Base-by-base conservation (phyloP, 1,284 basidiomycete species). In the Pascua guehoae region DNA sequence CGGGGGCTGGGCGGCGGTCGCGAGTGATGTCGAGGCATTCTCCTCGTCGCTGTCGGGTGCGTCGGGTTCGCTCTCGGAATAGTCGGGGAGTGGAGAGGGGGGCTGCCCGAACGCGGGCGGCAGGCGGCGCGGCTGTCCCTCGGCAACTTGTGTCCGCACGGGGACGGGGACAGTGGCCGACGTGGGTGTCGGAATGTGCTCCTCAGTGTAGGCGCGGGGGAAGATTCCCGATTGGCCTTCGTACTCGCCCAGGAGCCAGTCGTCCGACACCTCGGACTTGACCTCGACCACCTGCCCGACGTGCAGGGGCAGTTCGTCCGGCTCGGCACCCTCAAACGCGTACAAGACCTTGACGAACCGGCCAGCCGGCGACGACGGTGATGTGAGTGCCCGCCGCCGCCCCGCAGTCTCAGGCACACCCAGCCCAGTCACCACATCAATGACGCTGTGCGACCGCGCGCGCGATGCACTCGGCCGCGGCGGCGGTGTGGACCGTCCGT, bases 191-290 rank as follows among this genome's bases (percentile, higher is more conserved):
- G 49, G 62, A 10, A 68, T 61, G 32, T 81, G 67, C n/a, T 70
- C 76, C 64, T 88, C 86, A 4, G 85, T 86, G 72, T 89, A 87
- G 1, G 83, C 81, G 4, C 82, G 81, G 0, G 90, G 90, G 81
- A 92, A 91, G 43, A 91, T 69, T 9, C 89, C 89, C 45, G 81
- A 84, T 64, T 79, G 80, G 14, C 87, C 88, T 36, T 85, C 69
- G 12, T 52, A 65, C 71, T 88, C 85, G 12, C 89, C 89, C 78
- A 90, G 83, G 85, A 87, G 90, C 90, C 90, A 93, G 54, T 85
- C 88, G 56, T 88, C 86, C 40, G 88, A 78, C 0, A 90, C 86
- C 71, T 91, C 88, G 41, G 84, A 84, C 24, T 88, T 68, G 16
- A 91, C 85, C 16, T 81, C 72, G 56, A 93, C 86, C 62, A 88